phyloP scores from a whole-genome alignment of 2,329 filamentous ascomycete species.

The Botrytis hyacinthi region DNA sequence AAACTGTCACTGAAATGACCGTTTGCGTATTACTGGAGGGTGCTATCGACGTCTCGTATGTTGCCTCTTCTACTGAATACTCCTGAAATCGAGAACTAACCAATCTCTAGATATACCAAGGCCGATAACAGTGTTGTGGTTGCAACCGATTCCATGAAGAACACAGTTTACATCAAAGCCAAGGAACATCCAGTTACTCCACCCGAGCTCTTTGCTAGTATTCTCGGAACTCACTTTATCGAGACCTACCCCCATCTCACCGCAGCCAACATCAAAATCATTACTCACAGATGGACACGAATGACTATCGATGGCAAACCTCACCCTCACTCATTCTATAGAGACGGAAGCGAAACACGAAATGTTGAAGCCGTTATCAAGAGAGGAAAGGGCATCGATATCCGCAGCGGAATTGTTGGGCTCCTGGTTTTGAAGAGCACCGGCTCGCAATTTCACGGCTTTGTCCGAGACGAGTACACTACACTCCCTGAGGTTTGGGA shows the following conservation, averaged over 20 bases:
- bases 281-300: conserved; percentile 88
- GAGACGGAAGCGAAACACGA: conserved; percentile 85
- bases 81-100: not conserved
- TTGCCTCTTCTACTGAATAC: conserved; percentile 21
- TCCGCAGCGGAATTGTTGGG: conserved; percentile 76
- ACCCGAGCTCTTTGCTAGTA: conserved; percentile 85
- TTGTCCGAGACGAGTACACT: conserved; percentile 90
- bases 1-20: conserved; percentile 92
- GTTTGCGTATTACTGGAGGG: conserved; percentile 91
- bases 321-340: conserved; percentile 92
- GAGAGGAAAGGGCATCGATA: conserved; percentile 66
- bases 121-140: conserved; percentile 96
- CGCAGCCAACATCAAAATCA: conserved; percentile 75
- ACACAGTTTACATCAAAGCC: conserved; percentile 92
- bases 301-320: conserved; percentile 83
- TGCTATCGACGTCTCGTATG: conserved; percentile 79
- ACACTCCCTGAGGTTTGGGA: conserved; percentile 90
- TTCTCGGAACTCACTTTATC: conserved; percentile 85
- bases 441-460: conserved; percentile 92
- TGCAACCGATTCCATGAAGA: conserved; percentile 97
- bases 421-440: conserved; percentile 94
- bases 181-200: conserved; percentile 91
- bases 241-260: conserved; percentile 85
- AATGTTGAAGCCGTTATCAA: conserved; percentile 72
- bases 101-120: conserved; percentile 69